Percentiles rank a stretch among this genome's conserved stretches.
Evolutionary conservation across 495 filamentous ascomycete genomes (phyloP).

Genomic region (Margaritispora aquatica): DNA sequence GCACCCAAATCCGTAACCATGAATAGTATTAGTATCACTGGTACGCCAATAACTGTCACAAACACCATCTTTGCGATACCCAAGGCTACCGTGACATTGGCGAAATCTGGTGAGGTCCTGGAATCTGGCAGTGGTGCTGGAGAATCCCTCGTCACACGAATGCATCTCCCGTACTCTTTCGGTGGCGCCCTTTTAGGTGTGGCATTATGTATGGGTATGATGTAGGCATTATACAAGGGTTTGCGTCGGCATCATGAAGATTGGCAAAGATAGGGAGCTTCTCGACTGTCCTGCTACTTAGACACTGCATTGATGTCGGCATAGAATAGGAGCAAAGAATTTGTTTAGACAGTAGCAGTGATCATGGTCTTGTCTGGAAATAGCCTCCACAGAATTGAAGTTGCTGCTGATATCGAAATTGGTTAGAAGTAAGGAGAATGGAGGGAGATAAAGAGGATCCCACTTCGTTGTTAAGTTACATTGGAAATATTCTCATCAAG

Average conservation of each 20-base stretch:
- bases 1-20: background rate
- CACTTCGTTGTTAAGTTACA: no score
- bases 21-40: background rate
- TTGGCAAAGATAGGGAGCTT: background rate
- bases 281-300: background rate
- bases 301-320: background rate
- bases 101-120: constrained; percentile 20
- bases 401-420: no score
- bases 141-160: background rate
- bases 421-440: no score
- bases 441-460: no score
- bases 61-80: constrained; percentile 23
- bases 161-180: constrained; percentile 15
- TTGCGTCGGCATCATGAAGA: background rate
- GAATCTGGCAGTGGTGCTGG: constrained; percentile 3
- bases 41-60: constrained; percentile 5
- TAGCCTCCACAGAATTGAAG: no score
- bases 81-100: constrained; percentile 19
- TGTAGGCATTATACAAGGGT: background rate
- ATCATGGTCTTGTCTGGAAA: no score
- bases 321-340: background rate
- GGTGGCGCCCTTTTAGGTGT: constrained; percentile 5
- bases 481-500: no score
- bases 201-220: constrained; percentile 11
- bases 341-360: no score